Evolutionary conservation across 805 yeast species (phyloP), one percentile per base, ranked within the genome.

Genomic region (Lachancea meyersii): DNA sequence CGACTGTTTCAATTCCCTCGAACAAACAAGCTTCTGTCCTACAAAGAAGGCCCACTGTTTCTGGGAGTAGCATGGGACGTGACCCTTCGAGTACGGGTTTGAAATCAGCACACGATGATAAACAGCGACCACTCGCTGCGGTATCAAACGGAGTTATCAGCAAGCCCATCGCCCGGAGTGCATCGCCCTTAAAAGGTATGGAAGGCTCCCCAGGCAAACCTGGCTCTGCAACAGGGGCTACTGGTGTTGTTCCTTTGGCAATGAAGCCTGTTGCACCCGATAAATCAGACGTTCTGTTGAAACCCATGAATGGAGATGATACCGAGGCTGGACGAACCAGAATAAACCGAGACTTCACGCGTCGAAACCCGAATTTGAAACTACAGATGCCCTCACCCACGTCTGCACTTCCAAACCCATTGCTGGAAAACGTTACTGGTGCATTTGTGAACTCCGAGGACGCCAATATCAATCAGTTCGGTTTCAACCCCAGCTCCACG

Each of bases 361-460:
- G 73, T 31, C 72, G 73, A 26, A 71, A 76, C 45, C 79, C 81
- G 1, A 73, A 80, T 27, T 61, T 81, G 34, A 76, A 78, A 46
- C 69, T 83, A 17, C 88, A 82, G 57, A 82, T 83, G 88, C 91
- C 89, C 3, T 72, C 78, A 2, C 89, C 91, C 1, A 72, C 80
- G 0, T 56, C 76, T 1, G 64, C 32, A n/a, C 58, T 48, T 14
- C 47, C 61, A 16, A 52, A 49, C 42, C 58, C 54, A 39, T 39
- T 60, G 27, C 48, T 60, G 13, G 64, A 58, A n/a, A n/a, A n/a
- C n/a, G n/a, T n/a, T n/a, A n/a, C n/a, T n/a, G n/a, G n/a, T n/a
- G n/a, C n/a, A n/a, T n/a, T n/a, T n/a, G n/a, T 34, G n/a, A 19
- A 49, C 51, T 32, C 58, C 56, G 33, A 55, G 49, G 45, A 40